Base-by-base conservation (phyloP, 306 rosid genomes). In the Mimosa bimucronata region DNA sequence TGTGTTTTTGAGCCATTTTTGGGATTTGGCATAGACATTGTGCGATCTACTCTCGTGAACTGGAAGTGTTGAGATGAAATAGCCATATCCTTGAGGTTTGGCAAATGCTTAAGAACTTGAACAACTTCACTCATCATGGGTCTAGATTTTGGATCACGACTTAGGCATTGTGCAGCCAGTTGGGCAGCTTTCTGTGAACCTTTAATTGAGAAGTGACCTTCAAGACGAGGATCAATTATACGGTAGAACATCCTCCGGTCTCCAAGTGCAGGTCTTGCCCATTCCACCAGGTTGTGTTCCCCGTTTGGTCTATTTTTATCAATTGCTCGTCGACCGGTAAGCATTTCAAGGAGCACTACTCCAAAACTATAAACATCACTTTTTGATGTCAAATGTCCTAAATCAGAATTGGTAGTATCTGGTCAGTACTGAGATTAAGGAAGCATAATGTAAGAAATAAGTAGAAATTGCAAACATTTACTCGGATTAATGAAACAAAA, bases 281-380 rank as follows among this genome's bases (percentile, higher is more conserved):
- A 95, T 78, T 90, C 91, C 52, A 95, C 97, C 69, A 95, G 93
- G 89, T 93, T 95, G 68, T 93, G 98, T 81, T 95, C 99, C 34
- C 98, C 98, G n/a, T 89, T 92, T 23, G 98, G 94, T 83, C 98
- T 90, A 75, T 73, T 89, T 86, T 95, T 95, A 71, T 95, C 99
- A 82, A 93, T 88, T 8, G 98, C 88, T 85, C 99, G 80, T 55
- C 97, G 87, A n/a, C 99, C 99, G 0, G 94, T 93, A 66, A 95
- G 86, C 94, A 95, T 89, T 84, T 95, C 99, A 4, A 95, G 96
- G 60, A 95, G 86, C 38, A 95, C 99, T 26, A 95, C 99, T 61
- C 99, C 99, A 72, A 91, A 95, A 86, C 99, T 91, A 82, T 93
- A 95, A 77, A 95, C 99, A 53, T 95, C 99, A 66, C 94, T 95